These are phyloP conservation scores for Pythium phragmiticola DNA, from an alignment of 352 stramenopile genomes.

Conservation along the genomic window DNA sequence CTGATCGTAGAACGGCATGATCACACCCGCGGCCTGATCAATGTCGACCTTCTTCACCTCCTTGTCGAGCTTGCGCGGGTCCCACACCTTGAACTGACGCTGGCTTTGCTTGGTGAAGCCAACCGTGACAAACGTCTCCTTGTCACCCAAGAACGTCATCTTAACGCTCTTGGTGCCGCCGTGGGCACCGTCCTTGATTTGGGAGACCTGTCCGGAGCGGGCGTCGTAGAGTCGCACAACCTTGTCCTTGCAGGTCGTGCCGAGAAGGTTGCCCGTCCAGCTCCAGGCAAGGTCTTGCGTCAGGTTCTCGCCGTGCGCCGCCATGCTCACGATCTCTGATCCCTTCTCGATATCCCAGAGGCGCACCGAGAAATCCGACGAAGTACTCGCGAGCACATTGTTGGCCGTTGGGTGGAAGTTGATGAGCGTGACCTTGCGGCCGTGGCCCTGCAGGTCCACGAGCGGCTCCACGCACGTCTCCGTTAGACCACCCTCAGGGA, in stretches of 20 bases:
- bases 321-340: constrained; percentile 88
- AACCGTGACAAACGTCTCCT: constrained; percentile 96
- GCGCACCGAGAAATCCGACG: constrained; percentile 95
- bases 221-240: constrained; percentile 96
- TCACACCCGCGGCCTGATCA: constrained; percentile 97
- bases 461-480: constrained; percentile 95
- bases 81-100: constrained; percentile 91
- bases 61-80: constrained; percentile 89
- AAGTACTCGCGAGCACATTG: constrained; percentile 96
- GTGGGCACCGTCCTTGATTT: constrained; percentile 91
- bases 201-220: constrained; percentile 75
- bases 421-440: constrained; percentile 96
- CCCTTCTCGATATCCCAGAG: constrained; percentile 99
- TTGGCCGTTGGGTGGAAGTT: constrained; percentile 97
- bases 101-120: constrained; percentile 97
- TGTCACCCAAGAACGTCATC: constrained; percentile 94
- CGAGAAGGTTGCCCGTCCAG: constrained; percentile 94
- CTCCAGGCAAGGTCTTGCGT: constrained; percentile 99
- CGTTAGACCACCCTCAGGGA: constrained; percentile 92
- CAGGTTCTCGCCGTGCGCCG: constrained; percentile 84
- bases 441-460: constrained; percentile 95
- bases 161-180: constrained; percentile 98
- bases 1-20: constrained; percentile 99
- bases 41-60: constrained; percentile 95
- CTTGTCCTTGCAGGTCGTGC: constrained; percentile 98